Conservation (phyloP, 73 alveolate species). For the Paramecium biaurelia region DNA sequence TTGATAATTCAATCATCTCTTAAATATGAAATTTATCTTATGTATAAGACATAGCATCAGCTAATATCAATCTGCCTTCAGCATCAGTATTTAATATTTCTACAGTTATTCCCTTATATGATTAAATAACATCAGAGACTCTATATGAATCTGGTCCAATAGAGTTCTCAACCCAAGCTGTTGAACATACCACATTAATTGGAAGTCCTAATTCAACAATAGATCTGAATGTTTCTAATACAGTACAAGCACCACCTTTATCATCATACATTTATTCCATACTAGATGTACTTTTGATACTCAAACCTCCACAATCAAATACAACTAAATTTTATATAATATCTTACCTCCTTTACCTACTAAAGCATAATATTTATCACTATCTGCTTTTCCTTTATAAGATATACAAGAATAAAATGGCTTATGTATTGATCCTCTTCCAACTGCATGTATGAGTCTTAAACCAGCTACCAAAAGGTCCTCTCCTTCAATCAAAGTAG, state of each 20-base stretch:
- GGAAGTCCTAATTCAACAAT: constrained; percentile 52
- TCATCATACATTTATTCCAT: constrained; percentile 80
- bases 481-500: neutral
- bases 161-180: constrained; percentile 79
- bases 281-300: neutral
- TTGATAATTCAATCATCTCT: constrained; percentile 73
- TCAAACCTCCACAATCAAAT: neutral
- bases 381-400: neutral
- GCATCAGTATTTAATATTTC: constrained; percentile 86
- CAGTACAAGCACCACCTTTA: constrained; percentile 84
- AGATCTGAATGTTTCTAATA: constrained; percentile 75
- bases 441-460: constrained; percentile 18
- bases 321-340: neutral
- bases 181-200: constrained; percentile 70
- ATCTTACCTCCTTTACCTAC: constrained; percentile 20
- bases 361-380: neutral
- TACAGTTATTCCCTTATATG: constrained; percentile 77
- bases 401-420: neutral
- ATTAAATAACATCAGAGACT: constrained; percentile 73
- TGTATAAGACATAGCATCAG: constrained; percentile 76
- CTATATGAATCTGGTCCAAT: constrained; percentile 66
- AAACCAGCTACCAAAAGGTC: neutral
- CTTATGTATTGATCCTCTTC: neutral
- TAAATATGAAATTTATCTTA: constrained; percentile 65
- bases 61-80: constrained; percentile 85